A percentile compares a stretch with the other conserved stretches of the same genome.
Conservation (phyloP, 192 early-diverging fungal genomes). For the Backusella australiensis region DNA sequence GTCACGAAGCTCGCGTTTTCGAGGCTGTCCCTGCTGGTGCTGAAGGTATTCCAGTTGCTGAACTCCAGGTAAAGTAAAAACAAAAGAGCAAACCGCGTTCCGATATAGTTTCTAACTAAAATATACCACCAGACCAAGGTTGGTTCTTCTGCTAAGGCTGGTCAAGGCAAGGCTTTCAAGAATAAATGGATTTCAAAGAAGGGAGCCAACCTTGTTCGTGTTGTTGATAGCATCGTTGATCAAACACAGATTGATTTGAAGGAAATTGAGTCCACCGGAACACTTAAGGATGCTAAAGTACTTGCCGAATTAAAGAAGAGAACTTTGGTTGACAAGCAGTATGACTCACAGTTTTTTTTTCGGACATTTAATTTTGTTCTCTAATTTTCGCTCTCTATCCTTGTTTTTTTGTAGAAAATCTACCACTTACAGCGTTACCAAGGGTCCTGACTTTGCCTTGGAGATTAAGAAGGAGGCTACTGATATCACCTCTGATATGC, state of each 20-base stretch:
- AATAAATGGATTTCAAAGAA: slow-evolving; percentile 98
- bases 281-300: slow-evolving; percentile 59
- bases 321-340: slow-evolving; percentile 68
- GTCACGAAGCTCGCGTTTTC: slow-evolving; percentile 93
- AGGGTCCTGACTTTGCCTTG: slow-evolving; percentile 87
- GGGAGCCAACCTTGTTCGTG: slow-evolving; percentile 66
- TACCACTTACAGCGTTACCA: slow-evolving; percentile 80
- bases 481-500: slow-evolving; percentile 93
- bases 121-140: slow-evolving; percentile 40
- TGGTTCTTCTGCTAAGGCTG: slow-evolving; percentile 82
- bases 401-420: slow-evolving; percentile 52
- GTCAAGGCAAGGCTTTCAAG: slow-evolving; percentile 93
- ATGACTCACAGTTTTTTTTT: slow-evolving; percentile 25
- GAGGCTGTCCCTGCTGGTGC: slow-evolving; percentile 76
- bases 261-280: slow-evolving; percentile 61
- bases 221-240: slow-evolving; percentile 81
- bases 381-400: slow-evolving; percentile 3
- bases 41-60: slow-evolving; percentile 83
- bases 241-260: slow-evolving; percentile 76
- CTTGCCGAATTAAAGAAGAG: slow-evolving; percentile 78
- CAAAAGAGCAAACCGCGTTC: background rate
- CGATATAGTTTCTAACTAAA: background rate
- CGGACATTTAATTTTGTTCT: slow-evolving; percentile 8
- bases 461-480: slow-evolving; percentile 87
- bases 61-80: slow-evolving; percentile 61